A percentile compares a stretch with the other conserved stretches of the same genome.
These are phyloP conservation scores for Lumnitzera littorea DNA, from an alignment of 345 rosid species.

Conservation along the genomic window DNA sequence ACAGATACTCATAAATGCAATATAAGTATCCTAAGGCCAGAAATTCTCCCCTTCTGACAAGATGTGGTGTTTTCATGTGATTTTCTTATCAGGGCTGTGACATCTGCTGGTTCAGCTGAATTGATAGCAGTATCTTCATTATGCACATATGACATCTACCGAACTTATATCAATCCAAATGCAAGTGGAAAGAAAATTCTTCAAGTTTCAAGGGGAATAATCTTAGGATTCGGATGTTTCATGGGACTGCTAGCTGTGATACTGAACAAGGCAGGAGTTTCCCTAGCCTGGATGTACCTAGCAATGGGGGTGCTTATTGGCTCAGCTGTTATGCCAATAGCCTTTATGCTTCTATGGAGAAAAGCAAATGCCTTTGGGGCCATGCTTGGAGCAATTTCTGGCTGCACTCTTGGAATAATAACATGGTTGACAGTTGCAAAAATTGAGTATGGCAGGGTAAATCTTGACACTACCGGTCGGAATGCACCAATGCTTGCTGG, in stretches of 20 bases:
- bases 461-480: constrained; percentile 68
- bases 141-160: constrained; percentile 84
- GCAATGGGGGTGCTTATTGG: constrained; percentile 90
- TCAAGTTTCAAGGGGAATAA: constrained; percentile 56
- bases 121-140: constrained; percentile 86
- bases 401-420: constrained; percentile 65
- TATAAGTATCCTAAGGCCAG: too few relatives aligned
- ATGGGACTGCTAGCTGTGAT: constrained; percentile 91
- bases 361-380: constrained; percentile 87
- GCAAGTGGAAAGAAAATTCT: constrained; percentile 73
- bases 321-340: constrained; percentile 85
- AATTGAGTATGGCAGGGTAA: constrained; percentile 53
- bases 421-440: constrained; percentile 66
- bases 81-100: constrained; percentile 66
- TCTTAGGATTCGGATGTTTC: constrained; percentile 83
- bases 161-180: constrained; percentile 74
- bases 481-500: constrained; percentile 92
- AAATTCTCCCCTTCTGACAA: too few relatives aligned
- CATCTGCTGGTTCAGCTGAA: constrained; percentile 89
- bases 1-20: too few relatives aligned
- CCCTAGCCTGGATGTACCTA: constrained; percentile 94
- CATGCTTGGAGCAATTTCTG: constrained; percentile 52
- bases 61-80: not conserved
- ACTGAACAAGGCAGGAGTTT: constrained; percentile 82
- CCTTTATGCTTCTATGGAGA: constrained; percentile 88